phyloP scores from a whole-genome alignment of 2,329 filamentous ascomycete genomes.

The Bertia moriformis region DNA sequence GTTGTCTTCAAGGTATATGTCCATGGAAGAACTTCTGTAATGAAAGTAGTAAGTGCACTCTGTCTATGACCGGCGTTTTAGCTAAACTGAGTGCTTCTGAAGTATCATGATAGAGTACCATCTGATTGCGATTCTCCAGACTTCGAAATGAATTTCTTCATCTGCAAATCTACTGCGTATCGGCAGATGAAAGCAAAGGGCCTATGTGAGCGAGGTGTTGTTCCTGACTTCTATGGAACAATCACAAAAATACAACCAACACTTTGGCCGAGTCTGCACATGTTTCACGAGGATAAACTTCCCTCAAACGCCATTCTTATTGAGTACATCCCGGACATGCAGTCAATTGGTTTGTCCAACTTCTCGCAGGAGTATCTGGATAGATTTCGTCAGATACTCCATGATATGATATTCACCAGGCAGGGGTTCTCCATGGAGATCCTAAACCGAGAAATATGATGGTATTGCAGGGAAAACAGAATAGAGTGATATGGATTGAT shows the following conservation, averaged over 20 bases:
- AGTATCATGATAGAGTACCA: not conserved
- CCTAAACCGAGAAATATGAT: conserved; percentile 8
- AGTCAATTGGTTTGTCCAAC: conserved; percentile 4
- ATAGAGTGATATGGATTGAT: conserved; percentile 10
- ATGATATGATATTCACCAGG: conserved; percentile 8
- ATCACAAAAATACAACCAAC: conserved; percentile 9
- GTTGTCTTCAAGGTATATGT: not conserved
- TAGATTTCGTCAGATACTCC: conserved; percentile 4
- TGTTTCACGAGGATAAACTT: conserved; percentile 8
- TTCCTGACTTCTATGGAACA: conserved; percentile 9
- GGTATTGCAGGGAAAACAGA: conserved; percentile 5
- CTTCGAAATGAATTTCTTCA: not conserved
- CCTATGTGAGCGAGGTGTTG: conserved; percentile 7
- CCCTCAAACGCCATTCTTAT: conserved; percentile 7
- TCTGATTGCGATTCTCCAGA: not conserved
- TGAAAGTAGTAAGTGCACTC: not conserved
- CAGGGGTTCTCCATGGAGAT: conserved; percentile 7
- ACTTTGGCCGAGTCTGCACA: conserved; percentile 6
- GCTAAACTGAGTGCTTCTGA: not conserved
- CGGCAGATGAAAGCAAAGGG: not conserved
- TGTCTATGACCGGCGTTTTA: no score
- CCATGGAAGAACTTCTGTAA: not conserved
- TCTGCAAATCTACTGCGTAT: not conserved
- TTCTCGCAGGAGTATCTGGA: not conserved
- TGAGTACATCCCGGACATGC: conserved; percentile 8